phyloP scores from a whole-genome alignment of 2,329 filamentous ascomycete genomes.

The Trichoderma sp. region DNA sequence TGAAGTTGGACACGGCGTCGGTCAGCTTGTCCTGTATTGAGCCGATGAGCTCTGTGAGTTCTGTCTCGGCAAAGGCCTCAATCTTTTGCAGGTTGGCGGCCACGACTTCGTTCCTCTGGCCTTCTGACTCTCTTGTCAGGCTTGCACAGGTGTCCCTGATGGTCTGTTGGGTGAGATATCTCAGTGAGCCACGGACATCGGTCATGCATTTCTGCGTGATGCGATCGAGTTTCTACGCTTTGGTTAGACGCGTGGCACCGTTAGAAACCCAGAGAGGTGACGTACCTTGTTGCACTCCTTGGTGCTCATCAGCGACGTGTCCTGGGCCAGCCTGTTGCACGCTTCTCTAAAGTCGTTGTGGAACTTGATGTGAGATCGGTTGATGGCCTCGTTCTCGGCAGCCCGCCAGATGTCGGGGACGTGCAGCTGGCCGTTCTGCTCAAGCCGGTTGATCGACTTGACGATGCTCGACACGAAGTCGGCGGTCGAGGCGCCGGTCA shows the following conservation, averaged over 20 bases:
- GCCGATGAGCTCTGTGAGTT: slow-evolving; percentile 14
- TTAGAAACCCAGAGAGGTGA: too few relatives aligned
- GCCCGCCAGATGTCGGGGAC: slow-evolving; percentile 23
- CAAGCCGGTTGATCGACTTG: slow-evolving; percentile 24
- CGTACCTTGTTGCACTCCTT: slow-evolving; percentile 25
- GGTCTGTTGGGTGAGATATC: slow-evolving; percentile 18
- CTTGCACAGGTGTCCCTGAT: slow-evolving; percentile 21
- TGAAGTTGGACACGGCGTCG: slow-evolving; percentile 5
- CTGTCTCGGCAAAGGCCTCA: slow-evolving; percentile 20
- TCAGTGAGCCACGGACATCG: slow-evolving; percentile 9
- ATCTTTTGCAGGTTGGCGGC: slow-evolving; percentile 23
- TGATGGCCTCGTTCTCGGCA: slow-evolving; percentile 20
- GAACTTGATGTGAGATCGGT: slow-evolving; percentile 24
- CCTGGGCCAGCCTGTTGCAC: slow-evolving; percentile 18
- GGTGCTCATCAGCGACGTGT: slow-evolving; percentile 13
- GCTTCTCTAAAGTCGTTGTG: slow-evolving; percentile 24
- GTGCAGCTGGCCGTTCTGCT: slow-evolving; percentile 21
- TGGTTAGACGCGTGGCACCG: background rate
- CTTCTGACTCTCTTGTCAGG: slow-evolving; percentile 19
- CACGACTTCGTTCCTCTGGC: slow-evolving; percentile 15
- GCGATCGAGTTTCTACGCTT: slow-evolving; percentile 21
- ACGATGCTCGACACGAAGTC: slow-evolving; percentile 24
- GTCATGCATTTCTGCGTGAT: slow-evolving; percentile 7
- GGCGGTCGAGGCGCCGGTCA: slow-evolving; percentile 14
- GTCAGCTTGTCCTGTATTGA: slow-evolving; percentile 15